Base-by-base conservation (phyloP, 2,329 filamentous ascomycete species). In the Trichoderma sp. region DNA sequence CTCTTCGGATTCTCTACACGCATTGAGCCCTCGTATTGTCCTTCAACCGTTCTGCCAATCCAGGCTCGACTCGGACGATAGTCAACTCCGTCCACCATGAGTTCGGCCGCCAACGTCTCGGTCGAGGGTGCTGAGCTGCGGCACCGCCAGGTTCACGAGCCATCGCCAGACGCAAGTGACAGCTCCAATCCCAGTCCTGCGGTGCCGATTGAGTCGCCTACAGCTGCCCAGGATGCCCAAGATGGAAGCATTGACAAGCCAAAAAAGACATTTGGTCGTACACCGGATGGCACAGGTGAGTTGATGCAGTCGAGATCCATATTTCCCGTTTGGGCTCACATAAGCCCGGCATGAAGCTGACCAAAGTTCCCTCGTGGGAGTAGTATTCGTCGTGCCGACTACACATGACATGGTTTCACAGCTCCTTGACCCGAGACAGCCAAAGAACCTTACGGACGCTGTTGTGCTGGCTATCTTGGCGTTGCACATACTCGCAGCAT, bases 401-500 rank as follows among this genome's bases (percentile, higher is more conserved):
- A 99, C 95, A 64, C 93, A 97, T 82, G 95, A 99, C 80, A 98
- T 99, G 95, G 94, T 99, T 71, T 96, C 94, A 59, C 95, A 98
- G 80, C 85, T 99, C 63, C 87, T 99, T 71, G 95, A 96, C 72
- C 95, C 95, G 59, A 91, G 90, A 70, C 90, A 98, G 75, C 93
- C 95, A 61, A 99, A 99, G 83, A 98, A 98, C 76, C 76, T 96
- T 45, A 95, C 93, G 67, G 95, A 99, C 78, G 79, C 88, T 65
- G 74, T 90, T 66, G 93, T 99, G 69, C 83, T 99, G 65, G 83
- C 83, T 54, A 90, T 97, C 66, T 83, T 99, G 56, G 90, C 83
- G 63, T 78, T 86, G 60, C 91, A 96, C 74, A 89, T 96, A 70
- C 76, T 90, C 59, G 81, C 88, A 19, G 87, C 95, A 44, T 95